Conservation (phyloP, 2,329 filamentous ascomycete species). For the Juglanconis juglandina region DNA sequence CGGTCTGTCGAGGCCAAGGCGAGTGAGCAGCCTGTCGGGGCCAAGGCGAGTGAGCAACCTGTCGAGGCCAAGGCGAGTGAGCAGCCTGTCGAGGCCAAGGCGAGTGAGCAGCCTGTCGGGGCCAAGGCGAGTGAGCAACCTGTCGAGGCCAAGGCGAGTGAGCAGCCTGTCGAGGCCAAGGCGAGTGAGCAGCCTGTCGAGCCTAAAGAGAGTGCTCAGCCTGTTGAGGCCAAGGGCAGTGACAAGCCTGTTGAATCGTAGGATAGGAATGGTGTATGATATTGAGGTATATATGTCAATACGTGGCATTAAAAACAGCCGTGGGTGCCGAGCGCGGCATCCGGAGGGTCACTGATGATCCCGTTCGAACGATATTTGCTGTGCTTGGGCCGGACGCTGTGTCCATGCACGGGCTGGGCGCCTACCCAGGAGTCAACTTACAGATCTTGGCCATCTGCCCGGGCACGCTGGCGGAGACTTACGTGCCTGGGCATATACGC, state of each 20-base stretch:
- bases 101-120: not conserved
- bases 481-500: no score
- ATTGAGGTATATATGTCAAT: not conserved
- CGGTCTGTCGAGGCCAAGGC: not conserved
- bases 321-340: not conserved
- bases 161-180: not conserved
- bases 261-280: not conserved
- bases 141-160: not conserved
- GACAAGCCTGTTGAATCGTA: not conserved
- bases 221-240: not conserved
- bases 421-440: no score
- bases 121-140: not conserved
- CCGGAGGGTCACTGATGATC: not conserved
- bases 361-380: not conserved
- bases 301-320: not conserved
- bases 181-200: not conserved
- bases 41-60: not conserved
- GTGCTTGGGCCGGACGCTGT: no score
- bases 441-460: no score
- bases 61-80: not conserved
- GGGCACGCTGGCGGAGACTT: no score
- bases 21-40: not conserved
- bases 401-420: no score
- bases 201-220: not conserved
- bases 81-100: not conserved